A percentile compares a stretch with the other conserved stretches of the same genome.
Conservation (phyloP, 768 basidiomycete genomes). For the Paxillus rubicundulus region DNA sequence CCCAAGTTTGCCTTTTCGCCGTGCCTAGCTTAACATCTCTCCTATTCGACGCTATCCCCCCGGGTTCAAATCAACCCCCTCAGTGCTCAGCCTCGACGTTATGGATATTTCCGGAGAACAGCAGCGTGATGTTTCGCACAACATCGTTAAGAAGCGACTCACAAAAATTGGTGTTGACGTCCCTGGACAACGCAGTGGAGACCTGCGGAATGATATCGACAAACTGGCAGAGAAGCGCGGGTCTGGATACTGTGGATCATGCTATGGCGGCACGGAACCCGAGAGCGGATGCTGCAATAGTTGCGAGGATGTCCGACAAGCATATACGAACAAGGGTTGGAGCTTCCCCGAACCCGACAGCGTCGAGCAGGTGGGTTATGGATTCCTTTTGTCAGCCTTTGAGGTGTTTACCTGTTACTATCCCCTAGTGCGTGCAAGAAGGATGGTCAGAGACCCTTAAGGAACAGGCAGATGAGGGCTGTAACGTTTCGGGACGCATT, state of each 20-base stretch:
- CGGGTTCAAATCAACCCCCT: background rate
- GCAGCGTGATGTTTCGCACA: conserved; percentile 88
- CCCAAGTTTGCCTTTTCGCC: background rate
- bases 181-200: conserved; percentile 50
- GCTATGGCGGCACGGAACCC: conserved; percentile 84
- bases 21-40: background rate
- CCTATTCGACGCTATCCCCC: background rate
- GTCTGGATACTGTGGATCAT: conserved; percentile 85
- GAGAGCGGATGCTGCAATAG: conserved; percentile 88
- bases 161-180: conserved; percentile 58
- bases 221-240: conserved; percentile 62
- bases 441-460: conserved; percentile 93
- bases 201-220: conserved; percentile 86
- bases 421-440: conserved; percentile 78
- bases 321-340: conserved; percentile 93
- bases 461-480: conserved; percentile 92
- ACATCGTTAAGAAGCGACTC: conserved; percentile 80
- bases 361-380: conserved; percentile 80
- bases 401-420: background rate
- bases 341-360: conserved; percentile 88
- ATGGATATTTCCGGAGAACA: conserved; percentile 98
- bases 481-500: conserved; percentile 87
- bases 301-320: conserved; percentile 90
- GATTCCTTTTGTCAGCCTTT: background rate
- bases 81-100: conserved; percentile 93